Base-by-base conservation (phyloP, 495 filamentous ascomycete species). In the Aspergillus biplanus region DNA sequence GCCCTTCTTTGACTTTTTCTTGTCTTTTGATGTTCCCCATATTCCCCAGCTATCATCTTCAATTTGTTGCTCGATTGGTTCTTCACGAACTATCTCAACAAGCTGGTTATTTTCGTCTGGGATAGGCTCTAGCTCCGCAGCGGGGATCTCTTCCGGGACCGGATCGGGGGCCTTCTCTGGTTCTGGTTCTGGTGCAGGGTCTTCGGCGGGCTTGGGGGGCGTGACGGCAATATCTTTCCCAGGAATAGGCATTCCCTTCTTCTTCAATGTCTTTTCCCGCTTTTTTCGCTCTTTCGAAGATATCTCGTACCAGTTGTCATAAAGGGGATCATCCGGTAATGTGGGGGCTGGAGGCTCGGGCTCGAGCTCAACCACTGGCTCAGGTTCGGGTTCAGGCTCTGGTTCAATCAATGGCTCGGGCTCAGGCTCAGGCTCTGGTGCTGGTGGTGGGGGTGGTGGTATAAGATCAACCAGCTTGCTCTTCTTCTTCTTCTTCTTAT, bases 1-100 rank as follows among this genome's bases (percentile, higher is more conserved):
- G 54, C 53, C 68, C 67, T 70, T 76, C 66, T 73, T 81, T 53
- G 66, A 76, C 62, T 82, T 83, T 59, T 83, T 84, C 67, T 80
- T 80, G 11, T 78, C 73, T 55, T 80, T 77, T n/a, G 68, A 63
- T 33, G 68, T 35, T 12, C 68, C 71, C 73, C 75, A 78, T 15
- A 73, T 59, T 37, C 72, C 73, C 77, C 78, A 82, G 13, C 63
- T 58, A 42, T 76, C 74, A 15, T 73, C 67, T 21, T 76, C 74
- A 16, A 72, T 66, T 21, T 75, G 68, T 18, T 49, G 63, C 35
- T 72, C 63, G 27, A 76, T 73, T n/a, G 67, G 52, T 27, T 44
- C 59, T 66, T 78, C 69, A 65, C 70, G 47, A 12, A 59, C 16
- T 35, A 61, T 48, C 56, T 69, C 67, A 32, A 63, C 53, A 4